Percentiles rank a stretch among this genome's conserved stretches.
Evolutionary conservation across 1,284 basidiomycete genomes (phyloP).

Genomic region (Ceratobasidium papillatum): DNA sequence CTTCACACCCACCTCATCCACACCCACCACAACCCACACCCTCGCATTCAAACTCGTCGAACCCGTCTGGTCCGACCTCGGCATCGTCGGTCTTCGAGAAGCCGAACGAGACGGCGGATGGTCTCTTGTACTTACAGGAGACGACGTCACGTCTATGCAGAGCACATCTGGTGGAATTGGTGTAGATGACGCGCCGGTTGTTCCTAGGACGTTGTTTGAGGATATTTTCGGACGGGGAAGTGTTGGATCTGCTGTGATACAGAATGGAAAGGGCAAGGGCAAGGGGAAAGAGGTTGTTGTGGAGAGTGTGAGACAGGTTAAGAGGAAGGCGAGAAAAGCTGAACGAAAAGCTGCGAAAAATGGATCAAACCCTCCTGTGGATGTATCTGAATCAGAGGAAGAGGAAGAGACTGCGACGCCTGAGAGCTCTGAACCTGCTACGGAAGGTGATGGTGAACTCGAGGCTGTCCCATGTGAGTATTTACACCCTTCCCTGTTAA

Average conservation of each 20-base stretch:
- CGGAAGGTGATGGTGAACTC: slow-evolving; percentile 26
- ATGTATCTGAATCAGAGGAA: slow-evolving; percentile 3
- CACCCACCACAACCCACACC: slow-evolving; percentile 56
- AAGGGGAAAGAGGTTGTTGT: slow-evolving; percentile 45
- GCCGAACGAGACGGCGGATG: slow-evolving; percentile 51
- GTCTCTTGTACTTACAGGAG: slow-evolving; percentile 70
- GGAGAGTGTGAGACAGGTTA: slow-evolving; percentile 48
- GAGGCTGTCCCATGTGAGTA: slow-evolving; percentile 35
- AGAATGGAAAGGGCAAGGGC: neutral
- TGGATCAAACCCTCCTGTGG: neutral
- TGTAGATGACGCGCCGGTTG: slow-evolving; percentile 48
- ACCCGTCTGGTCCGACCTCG: slow-evolving; percentile 53
- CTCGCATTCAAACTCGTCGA: slow-evolving; percentile 70
- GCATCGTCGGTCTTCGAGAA: slow-evolving; percentile 65
- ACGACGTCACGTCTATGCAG: slow-evolving; percentile 53
- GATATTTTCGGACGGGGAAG: slow-evolving; percentile 83
- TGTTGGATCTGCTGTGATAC: slow-evolving; percentile 50
- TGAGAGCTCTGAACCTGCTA: slow-evolving; percentile 39
- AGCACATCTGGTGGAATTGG: slow-evolving; percentile 54
- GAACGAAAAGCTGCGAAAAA: slow-evolving; percentile 47
- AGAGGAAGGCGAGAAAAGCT: slow-evolving; percentile 45
- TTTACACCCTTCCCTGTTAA: neutral
- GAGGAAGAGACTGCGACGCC: slow-evolving; percentile 30
- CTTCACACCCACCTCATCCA: slow-evolving; percentile 60
- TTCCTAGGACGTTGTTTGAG: slow-evolving; percentile 75